phyloP scores from a whole-genome alignment of 129 eudicot species.

The Kitagawia praeruptora region DNA sequence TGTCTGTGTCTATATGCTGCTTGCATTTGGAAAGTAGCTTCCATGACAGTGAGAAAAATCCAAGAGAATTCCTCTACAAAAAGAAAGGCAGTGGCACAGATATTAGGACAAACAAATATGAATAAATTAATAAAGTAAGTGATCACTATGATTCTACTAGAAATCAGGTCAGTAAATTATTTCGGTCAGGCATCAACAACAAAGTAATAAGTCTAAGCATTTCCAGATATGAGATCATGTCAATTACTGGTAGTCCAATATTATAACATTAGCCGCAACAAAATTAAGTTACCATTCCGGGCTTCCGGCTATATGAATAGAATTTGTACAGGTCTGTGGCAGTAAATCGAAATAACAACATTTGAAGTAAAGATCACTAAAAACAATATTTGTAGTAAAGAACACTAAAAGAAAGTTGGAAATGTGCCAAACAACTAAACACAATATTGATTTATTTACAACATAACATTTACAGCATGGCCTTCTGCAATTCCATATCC shows the following conservation, averaged over 20 bases:
- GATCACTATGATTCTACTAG: not conserved
- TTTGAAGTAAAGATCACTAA: not conserved
- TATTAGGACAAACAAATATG: constrained; percentile 1
- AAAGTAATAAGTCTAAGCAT: not conserved
- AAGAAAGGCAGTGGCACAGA: constrained; percentile 1
- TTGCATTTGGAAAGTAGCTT: constrained; percentile 23
- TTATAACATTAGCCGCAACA: not conserved
- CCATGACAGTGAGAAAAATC: constrained; percentile 35
- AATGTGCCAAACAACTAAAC: not conserved
- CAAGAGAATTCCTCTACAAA: constrained; percentile 45
- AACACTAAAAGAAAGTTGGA: not conserved
- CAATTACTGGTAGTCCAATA: not conserved
- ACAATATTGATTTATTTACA: not conserved
- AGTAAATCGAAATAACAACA: not conserved
- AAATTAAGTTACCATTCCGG: not conserved
- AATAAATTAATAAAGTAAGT: not conserved
- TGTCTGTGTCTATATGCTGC: constrained; percentile 28
- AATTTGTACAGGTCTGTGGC: not conserved
- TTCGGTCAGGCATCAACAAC: not conserved
- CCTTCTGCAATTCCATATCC: not conserved
- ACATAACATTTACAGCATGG: not conserved
- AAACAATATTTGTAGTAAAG: not conserved
- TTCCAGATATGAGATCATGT: not conserved
- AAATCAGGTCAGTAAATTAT: not conserved
- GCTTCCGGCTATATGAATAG: not conserved